Evolutionary conservation across 2,329 filamentous ascomycete genomes (phyloP), one percentile per base, ranked within the genome.

Genomic region (Penicillium oxalicum): DNA sequence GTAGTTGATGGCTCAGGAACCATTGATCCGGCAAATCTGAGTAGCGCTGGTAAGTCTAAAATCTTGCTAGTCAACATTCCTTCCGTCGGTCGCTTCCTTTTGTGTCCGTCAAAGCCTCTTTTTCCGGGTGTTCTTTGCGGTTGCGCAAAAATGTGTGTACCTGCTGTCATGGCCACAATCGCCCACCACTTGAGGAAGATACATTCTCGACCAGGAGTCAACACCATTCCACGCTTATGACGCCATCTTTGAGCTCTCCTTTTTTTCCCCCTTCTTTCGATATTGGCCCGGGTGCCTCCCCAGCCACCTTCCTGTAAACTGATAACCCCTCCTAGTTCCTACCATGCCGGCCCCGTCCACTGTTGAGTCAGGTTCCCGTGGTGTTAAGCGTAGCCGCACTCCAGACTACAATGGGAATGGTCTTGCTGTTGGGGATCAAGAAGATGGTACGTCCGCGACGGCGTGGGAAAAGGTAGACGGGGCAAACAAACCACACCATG

Each of bases 11-110:
- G 88, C 70, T 86, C 86, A 77, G 87, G 86, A 69, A 94, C 89
- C 67, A 93, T 95, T 78, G 88, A 94, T 78, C 89, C 89, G 69
- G 88, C 88, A 65, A 87, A 86, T 57, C 79, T 95, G 75, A 89
- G 86, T 75, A 84, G 84, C 68, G 76, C 83, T 76, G 82, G 87
- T 91, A 83, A 63, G 70, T 62, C 38, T 71, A 75, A 77, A 57
- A 27, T 41, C 9, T 44, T 48, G 33, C 36, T 48, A 33, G 40
- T 48, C 45, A 42, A 44, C 28, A 38, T 33, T 44, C 27, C 35
- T n/a, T 36, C 37, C 44, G 44, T 44, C 54, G 49, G 52, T 54
- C 49, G 52, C 29, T 11, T 32, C 7, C 4, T 32, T 7, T 11
- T 32, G 29, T 32, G 44, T 55, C 18, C 37, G 47, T 50, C 13